phyloP scores from a whole-genome alignment of 768 basidiomycete genomes.

The Boletellus ananiceps region DNA sequence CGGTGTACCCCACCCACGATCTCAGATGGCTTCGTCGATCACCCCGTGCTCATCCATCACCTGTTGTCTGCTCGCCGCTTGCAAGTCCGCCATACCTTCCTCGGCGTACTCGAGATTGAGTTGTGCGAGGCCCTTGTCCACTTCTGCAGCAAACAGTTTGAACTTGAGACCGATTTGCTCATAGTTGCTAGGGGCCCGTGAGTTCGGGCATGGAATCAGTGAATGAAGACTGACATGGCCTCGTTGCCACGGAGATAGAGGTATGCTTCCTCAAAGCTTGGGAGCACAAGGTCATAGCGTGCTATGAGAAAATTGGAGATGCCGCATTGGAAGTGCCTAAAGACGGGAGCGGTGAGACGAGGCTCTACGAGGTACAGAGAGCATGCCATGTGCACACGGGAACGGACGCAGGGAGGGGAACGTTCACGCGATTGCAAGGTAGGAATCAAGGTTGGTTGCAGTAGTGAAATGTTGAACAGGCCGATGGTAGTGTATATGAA shows the following conservation, averaged over 20 bases:
- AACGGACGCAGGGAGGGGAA: background rate
- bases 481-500: slow-evolving; percentile 90
- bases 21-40: slow-evolving; percentile 85
- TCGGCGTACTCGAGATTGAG: slow-evolving; percentile 65
- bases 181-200: slow-evolving; percentile 58
- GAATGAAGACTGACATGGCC: slow-evolving; percentile 56
- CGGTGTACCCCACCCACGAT: slow-evolving; percentile 82
- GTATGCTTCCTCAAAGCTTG: slow-evolving; percentile 81
- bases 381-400: background rate
- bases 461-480: slow-evolving; percentile 73
- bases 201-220: background rate
- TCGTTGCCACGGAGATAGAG: slow-evolving; percentile 80
- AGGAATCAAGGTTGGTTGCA: slow-evolving; percentile 76
- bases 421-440: slow-evolving; percentile 82
- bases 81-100: slow-evolving; percentile 67
- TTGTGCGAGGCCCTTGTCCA: slow-evolving; percentile 73
- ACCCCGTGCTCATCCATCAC: slow-evolving; percentile 80
- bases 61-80: slow-evolving; percentile 67
- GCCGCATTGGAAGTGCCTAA: slow-evolving; percentile 82
- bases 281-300: slow-evolving; percentile 67
- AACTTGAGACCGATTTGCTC: slow-evolving; percentile 92
- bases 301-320: slow-evolving; percentile 85
- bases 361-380: too few relatives aligned
- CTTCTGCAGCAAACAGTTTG: slow-evolving; percentile 81
- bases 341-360: slow-evolving; percentile 1